A percentile compares a stretch with the other conserved stretches of the same genome.
phyloP scores from a whole-genome alignment of 345 rosid genomes.

The Garcia nutans region DNA sequence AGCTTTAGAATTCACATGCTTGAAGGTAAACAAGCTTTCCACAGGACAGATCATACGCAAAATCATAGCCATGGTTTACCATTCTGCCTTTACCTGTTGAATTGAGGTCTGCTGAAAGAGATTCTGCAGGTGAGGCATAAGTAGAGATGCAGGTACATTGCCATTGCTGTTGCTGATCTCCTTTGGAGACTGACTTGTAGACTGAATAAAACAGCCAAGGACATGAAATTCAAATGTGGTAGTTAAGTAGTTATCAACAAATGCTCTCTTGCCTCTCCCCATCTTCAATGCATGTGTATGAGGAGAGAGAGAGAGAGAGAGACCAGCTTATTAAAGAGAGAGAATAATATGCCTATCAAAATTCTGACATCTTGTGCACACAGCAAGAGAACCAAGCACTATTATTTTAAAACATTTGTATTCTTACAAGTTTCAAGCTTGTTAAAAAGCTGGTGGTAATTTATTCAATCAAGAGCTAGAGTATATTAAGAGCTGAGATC shows the following conservation, averaged over 20 bases:
- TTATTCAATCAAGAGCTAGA: conserved; percentile 8
- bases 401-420: neutral
- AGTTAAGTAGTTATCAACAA: neutral
- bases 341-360: no score
- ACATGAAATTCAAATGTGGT: neutral
- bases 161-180: conserved; percentile 42
- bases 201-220: conserved; percentile 40
- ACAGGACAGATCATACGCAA: neutral
- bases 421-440: conserved; percentile 5
- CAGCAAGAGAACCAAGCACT: neutral
- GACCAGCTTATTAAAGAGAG: neutral
- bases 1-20: neutral
- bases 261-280: neutral
- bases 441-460: neutral
- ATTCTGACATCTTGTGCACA: no score
- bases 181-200: conserved; percentile 49
- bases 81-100: conserved; percentile 64
- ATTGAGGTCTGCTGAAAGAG: conserved; percentile 77
- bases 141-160: conserved; percentile 39
- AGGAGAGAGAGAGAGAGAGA: neutral
- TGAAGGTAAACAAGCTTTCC: neutral
- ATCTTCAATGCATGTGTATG: neutral
- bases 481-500: neutral
- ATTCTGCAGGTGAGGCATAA: conserved; percentile 83
- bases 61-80: neutral